Conservation (phyloP, 345 rosid species). For the Cochlearia excelsa region DNA sequence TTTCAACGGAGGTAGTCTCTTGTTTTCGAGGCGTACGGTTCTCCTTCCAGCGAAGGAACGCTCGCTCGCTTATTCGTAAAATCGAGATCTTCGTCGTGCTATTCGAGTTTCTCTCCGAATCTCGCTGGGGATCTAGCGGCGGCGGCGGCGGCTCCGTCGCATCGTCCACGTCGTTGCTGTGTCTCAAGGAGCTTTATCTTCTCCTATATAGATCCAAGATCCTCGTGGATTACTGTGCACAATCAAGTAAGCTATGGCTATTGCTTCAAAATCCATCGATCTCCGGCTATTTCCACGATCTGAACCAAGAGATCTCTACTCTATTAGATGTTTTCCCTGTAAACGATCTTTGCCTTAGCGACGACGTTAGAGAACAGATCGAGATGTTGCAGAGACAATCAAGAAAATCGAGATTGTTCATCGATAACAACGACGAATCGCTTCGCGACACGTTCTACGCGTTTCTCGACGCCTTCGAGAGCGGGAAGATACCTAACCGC, state of each 20-base stretch:
- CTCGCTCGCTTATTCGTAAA: conserved; percentile 69
- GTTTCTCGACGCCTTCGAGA: conserved; percentile 66
- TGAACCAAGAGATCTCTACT: conserved; percentile 81
- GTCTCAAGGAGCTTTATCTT: conserved; percentile 84
- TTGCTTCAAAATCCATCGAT: conserved; percentile 75
- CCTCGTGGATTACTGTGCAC: conserved; percentile 69
- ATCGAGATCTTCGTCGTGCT: conserved; percentile 61
- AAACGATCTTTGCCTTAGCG: conserved; percentile 50
- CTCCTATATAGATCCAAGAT: conserved; percentile 83
- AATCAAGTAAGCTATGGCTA: conserved; percentile 88
- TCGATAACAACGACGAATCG: conserved; percentile 70
- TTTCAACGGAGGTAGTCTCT: conserved; percentile 60
- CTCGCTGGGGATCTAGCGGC: conserved; percentile 34
- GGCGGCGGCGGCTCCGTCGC: not conserved
- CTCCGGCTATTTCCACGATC: conserved; percentile 91
- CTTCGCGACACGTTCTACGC: conserved; percentile 50
- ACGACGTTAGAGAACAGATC: conserved; percentile 78
- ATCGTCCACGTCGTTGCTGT: conserved; percentile 52
- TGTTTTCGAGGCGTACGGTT: conserved; percentile 43
- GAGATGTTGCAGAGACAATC: conserved; percentile 67
- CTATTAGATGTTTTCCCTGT: conserved; percentile 87
- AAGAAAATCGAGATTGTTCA: conserved; percentile 47
- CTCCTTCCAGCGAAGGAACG: conserved; percentile 68
- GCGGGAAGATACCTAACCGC: conserved; percentile 49
- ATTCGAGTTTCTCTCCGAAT: conserved; percentile 60